A percentile compares a stretch with the other conserved stretches of the same genome.
phyloP scores from a whole-genome alignment of 1,284 basidiomycete species.

The Malassezia furfur region DNA sequence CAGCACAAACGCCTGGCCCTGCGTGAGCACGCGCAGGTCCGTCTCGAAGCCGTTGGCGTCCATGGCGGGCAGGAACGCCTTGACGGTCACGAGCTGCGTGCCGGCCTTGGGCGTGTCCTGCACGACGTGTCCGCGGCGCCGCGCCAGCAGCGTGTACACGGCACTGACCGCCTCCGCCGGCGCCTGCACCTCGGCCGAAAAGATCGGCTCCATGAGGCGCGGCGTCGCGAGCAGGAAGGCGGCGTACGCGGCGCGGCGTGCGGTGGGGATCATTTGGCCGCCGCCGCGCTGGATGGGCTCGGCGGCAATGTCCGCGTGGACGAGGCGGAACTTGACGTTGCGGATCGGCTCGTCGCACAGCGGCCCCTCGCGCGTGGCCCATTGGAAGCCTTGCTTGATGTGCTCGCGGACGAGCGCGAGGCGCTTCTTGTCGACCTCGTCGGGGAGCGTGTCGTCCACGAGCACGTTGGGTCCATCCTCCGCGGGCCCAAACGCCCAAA shows the following conservation, averaged over 20 bases:
- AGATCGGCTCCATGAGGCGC: constrained; percentile 75
- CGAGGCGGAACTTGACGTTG: constrained; percentile 91
- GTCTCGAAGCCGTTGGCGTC: constrained; percentile 99
- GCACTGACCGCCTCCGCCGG: constrained; percentile 96
- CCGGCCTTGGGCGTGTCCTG: constrained; percentile 95
- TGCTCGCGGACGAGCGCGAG: constrained; percentile 81
- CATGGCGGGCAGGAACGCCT: constrained; percentile 92
- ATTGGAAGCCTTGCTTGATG: constrained; percentile 98
- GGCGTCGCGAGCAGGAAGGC: constrained; percentile 73
- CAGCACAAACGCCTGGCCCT: constrained; percentile 92
- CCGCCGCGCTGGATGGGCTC: constrained; percentile 96
- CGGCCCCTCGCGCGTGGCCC: constrained; percentile 94
- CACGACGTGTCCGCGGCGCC: constrained; percentile 92
- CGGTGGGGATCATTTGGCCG: constrained; percentile 96
- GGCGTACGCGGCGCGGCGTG: constrained; percentile 95
- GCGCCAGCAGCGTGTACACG: constrained; percentile 91
- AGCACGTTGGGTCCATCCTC: constrained; percentile 78
- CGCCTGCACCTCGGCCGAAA: constrained; percentile 95
- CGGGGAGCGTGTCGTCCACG: constrained; percentile 89
- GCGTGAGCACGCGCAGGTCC: constrained; percentile 88
- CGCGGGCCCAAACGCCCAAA: constrained; percentile 99
- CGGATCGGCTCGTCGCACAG: constrained; percentile 97
- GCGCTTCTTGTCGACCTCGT: constrained; percentile 88
- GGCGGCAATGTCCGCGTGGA: constrained; percentile 79
- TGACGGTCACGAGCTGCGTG: constrained; percentile 90